Percentiles rank a stretch among this genome's conserved stretches.
Conservation (phyloP, 2,329 filamentous ascomycete species). For the Xylaria sp. region DNA sequence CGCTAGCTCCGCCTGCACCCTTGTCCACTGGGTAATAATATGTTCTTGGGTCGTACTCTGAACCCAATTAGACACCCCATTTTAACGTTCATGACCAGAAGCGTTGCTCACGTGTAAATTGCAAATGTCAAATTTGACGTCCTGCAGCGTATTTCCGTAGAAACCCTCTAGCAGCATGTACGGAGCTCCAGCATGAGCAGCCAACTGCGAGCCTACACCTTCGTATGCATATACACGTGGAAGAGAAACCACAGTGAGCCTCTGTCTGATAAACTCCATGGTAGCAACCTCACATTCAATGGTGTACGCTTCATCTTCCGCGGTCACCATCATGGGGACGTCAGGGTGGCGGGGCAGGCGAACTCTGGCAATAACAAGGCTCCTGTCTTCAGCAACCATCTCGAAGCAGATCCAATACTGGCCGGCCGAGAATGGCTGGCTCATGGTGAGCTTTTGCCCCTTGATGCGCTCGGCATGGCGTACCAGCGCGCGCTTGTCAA, state of each 20-base stretch:
- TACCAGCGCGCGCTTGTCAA: constrained; percentile 29
- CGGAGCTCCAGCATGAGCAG: constrained; percentile 3
- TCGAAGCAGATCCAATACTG: constrained; percentile 30
- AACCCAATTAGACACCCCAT: not conserved
- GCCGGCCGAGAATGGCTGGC: constrained; percentile 40
- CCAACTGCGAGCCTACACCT: constrained; percentile 1
- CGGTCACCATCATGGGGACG: constrained; percentile 12
- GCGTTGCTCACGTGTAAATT: constrained; percentile 13
- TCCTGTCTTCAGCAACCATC: constrained; percentile 19
- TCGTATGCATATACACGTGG: constrained; percentile 20
- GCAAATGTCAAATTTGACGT: constrained; percentile 17
- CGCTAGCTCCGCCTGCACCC: constrained; percentile 31
- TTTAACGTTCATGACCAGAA: constrained; percentile 5
- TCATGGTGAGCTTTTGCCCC: constrained; percentile 36
- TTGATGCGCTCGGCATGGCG: constrained; percentile 32
- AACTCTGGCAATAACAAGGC: constrained; percentile 18
- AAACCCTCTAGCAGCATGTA: constrained; percentile 26
- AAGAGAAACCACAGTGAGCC: constrained; percentile 8
- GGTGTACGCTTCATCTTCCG: constrained; percentile 15
- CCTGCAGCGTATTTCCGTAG: constrained; percentile 22
- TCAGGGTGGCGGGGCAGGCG: constrained; percentile 18
- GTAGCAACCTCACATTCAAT: constrained; percentile 23
- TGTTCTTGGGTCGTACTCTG: constrained; percentile 18
- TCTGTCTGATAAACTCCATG: constrained; percentile 17
- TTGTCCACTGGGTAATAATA: constrained; percentile 22